Percentiles rank a stretch among this genome's conserved stretches.
Conservation (phyloP, 768 basidiomycete genomes). For the Pleurotus eryngii region DNA sequence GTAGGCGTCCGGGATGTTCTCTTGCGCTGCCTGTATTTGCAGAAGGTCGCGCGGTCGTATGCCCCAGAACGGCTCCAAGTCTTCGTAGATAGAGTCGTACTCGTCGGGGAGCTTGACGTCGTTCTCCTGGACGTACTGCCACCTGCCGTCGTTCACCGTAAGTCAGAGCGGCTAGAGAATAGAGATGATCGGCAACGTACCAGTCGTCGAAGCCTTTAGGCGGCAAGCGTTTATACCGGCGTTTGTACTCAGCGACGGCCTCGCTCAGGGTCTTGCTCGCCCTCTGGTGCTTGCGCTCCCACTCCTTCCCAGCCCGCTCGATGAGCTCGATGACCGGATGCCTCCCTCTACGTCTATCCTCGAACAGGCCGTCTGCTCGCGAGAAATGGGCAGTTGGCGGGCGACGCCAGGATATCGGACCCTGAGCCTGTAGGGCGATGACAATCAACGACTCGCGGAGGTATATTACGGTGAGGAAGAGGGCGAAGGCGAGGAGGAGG, state of each 20-base stretch:
- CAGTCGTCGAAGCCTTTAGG: slow-evolving; percentile 85
- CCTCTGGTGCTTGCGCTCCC: slow-evolving; percentile 51
- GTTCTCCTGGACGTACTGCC: slow-evolving; percentile 53
- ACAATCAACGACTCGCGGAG: background rate
- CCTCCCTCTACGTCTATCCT: slow-evolving; percentile 33
- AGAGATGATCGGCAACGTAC: slow-evolving; percentile 40
- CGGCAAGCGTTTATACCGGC: slow-evolving; percentile 71
- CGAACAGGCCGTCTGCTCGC: slow-evolving; percentile 36
- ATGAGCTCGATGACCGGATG: slow-evolving; percentile 85
- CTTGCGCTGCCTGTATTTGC: slow-evolving; percentile 31
- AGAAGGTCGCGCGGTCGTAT: slow-evolving; percentile 41
- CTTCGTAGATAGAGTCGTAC: slow-evolving; percentile 68
- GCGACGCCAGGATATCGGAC: background rate
- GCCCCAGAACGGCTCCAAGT: slow-evolving; percentile 80
- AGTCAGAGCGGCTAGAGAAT: slow-evolving; percentile 20
- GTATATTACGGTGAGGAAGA: background rate
- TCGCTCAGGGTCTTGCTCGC: slow-evolving; percentile 76
- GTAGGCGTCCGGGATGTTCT: slow-evolving; percentile 34
- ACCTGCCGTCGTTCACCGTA: slow-evolving; percentile 24
- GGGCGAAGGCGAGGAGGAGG: background rate
- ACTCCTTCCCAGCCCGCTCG: slow-evolving; percentile 63
- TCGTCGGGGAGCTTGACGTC: slow-evolving; percentile 78
- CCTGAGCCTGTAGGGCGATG: background rate
- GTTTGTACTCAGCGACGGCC: slow-evolving; percentile 75
- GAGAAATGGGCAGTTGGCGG: slow-evolving; percentile 29